These are phyloP conservation scores for Porcisia hertigi DNA, from an alignment of 208 protist species.

Conservation along the genomic window DNA sequence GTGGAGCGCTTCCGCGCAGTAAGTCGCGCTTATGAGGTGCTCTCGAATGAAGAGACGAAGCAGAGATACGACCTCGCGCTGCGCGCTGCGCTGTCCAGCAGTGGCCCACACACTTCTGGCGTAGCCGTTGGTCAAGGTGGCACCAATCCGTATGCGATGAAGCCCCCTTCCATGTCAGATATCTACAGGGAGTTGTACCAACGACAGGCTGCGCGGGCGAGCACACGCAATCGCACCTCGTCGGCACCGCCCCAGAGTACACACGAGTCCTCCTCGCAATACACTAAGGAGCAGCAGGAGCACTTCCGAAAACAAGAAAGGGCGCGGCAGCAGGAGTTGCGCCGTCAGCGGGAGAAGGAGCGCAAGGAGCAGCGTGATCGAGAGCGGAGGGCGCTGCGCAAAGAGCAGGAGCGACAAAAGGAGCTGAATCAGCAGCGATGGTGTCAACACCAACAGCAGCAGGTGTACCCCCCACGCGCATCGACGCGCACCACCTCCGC, in stretches of 20 bases:
- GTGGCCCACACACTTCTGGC: constrained; percentile 6
- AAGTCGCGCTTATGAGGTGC: constrained; percentile 95
- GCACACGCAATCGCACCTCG: constrained; percentile 8
- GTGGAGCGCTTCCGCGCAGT: constrained; percentile 90
- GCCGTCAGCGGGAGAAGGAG: constrained; percentile 43
- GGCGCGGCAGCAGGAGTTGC: constrained; percentile 66
- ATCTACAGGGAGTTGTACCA: constrained; percentile 44
- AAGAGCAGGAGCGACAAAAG: constrained; percentile 49
- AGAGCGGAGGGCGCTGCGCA: constrained; percentile 53
- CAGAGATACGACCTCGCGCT: constrained; percentile 95
- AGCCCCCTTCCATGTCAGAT: constrained; percentile 26
- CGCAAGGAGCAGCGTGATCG: constrained; percentile 43
- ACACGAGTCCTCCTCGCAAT: constrained; percentile 28
- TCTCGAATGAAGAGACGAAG: constrained; percentile 93
- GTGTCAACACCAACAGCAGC: constrained; percentile 44
- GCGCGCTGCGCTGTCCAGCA: constrained; percentile 35
- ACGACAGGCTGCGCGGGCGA: constrained; percentile 20
- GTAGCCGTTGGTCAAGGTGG: constrained; percentile 4
- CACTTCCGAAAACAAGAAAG: constrained; percentile 62
- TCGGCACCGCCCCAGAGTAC: constrained; percentile 11
- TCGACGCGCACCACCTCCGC: neutral
- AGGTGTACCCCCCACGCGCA: neutral
- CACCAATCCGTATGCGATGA: constrained; percentile 32
- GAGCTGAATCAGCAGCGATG: constrained; percentile 49
- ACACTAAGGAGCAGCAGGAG: constrained; percentile 71